Evolutionary conservation across 2,329 filamentous ascomycete species (phyloP).

Genomic region (Nothophaeocryptopus gaeumannii): DNA sequence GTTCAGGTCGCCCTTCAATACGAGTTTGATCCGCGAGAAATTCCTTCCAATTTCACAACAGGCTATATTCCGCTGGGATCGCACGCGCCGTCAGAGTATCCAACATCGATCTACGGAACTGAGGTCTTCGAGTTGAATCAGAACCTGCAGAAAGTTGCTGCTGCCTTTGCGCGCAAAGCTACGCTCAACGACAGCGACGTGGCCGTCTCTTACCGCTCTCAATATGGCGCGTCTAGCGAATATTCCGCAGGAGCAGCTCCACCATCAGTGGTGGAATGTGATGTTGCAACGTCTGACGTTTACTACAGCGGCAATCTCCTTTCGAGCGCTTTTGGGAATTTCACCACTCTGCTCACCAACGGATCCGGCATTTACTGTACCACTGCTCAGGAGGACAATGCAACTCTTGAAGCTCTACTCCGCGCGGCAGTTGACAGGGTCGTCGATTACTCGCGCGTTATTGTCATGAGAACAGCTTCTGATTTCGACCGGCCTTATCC

Average conservation of each 20-base stretch:
- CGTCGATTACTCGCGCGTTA: conserved; percentile 65
- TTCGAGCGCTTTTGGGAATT: conserved; percentile 63
- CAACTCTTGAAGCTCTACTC: conserved; percentile 63
- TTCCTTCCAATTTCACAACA: conserved; percentile 62
- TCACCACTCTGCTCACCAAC: conserved; percentile 63
- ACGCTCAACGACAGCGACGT: conserved; percentile 38
- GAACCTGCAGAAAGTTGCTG: conserved; percentile 36
- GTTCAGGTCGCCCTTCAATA: conserved; percentile 75
- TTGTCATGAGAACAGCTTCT: conserved; percentile 66
- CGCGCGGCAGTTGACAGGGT: conserved; percentile 56
- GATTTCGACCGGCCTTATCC: conserved; percentile 70
- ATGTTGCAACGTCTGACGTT: conserved; percentile 67
- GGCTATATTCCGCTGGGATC: conserved; percentile 68
- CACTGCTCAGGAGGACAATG: conserved; percentile 71
- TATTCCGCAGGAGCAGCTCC: conserved; percentile 44
- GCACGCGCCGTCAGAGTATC: conserved; percentile 47
- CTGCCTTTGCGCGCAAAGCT: conserved; percentile 35
- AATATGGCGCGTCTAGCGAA: conserved; percentile 31
- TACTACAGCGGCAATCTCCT: conserved; percentile 65
- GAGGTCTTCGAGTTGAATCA: conserved; percentile 45
- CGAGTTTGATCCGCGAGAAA: conserved; percentile 68
- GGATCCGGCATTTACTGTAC: conserved; percentile 67
- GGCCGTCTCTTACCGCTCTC: conserved; percentile 39
- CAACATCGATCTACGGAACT: conserved; percentile 40
- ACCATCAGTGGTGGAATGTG: conserved; percentile 62